Conservation (phyloP, 352 stramenopile genomes). For the Pythium insidiosum region DNA sequence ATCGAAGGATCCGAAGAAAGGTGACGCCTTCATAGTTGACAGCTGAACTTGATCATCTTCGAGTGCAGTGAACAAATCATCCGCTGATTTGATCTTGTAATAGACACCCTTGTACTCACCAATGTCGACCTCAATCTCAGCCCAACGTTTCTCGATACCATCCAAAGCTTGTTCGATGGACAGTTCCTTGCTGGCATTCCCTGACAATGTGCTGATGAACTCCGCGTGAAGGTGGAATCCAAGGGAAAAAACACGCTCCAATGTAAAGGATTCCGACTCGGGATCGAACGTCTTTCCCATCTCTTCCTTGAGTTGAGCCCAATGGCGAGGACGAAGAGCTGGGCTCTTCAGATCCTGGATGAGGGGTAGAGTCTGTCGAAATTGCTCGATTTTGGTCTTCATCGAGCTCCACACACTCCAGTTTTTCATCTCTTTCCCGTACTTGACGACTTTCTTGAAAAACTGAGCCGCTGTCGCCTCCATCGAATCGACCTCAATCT, state of each 20-base stretch:
- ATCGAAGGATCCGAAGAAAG: slow-evolving; percentile 90
- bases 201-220: slow-evolving; percentile 88
- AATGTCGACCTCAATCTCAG: slow-evolving; percentile 84
- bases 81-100: slow-evolving; percentile 88
- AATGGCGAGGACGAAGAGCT: slow-evolving; percentile 82
- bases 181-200: slow-evolving; percentile 89
- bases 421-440: slow-evolving; percentile 90
- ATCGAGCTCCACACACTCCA: slow-evolving; percentile 90
- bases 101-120: slow-evolving; percentile 90
- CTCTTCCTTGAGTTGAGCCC: slow-evolving; percentile 83
- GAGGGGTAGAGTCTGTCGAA: slow-evolving; percentile 87
- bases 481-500: slow-evolving; percentile 91
- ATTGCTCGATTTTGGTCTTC: slow-evolving; percentile 92
- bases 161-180: slow-evolving; percentile 88
- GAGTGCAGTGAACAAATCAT: slow-evolving; percentile 88
- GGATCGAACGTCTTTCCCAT: slow-evolving; percentile 83
- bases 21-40: slow-evolving; percentile 91
- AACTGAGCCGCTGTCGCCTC: slow-evolving; percentile 84
- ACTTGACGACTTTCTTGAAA: slow-evolving; percentile 91
- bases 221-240: slow-evolving; percentile 85
- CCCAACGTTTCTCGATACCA: slow-evolving; percentile 86
- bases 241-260: slow-evolving; percentile 84
- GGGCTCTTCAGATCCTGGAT: slow-evolving; percentile 92
- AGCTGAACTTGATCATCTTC: slow-evolving; percentile 90
- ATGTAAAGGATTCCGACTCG: slow-evolving; percentile 63